Evolutionary conservation across 805 yeast species (phyloP), one percentile per base, ranked within the genome.

Genomic region (Kodamaea sagamina): DNA sequence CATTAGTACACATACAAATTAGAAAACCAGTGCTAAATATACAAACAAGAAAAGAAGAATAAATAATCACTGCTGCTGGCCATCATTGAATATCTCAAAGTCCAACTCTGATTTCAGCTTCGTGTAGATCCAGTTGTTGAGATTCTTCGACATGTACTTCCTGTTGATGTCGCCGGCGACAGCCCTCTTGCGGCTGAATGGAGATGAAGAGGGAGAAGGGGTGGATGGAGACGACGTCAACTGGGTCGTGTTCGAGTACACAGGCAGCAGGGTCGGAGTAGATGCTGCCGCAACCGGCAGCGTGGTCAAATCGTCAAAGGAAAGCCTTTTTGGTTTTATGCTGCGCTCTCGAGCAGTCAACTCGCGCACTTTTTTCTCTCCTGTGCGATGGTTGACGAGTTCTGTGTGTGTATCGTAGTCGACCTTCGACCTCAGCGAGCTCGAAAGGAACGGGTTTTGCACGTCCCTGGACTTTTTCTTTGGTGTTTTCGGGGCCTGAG

Each of bases 341-440:
- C 52, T 52, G 35, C 58, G 53, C 36, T 71, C 68, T 7, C 47
- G 48, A 11, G 58, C 59, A 16, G 63, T 57, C 29, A 72, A 48
- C 24, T 53, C 50, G 36, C 56, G 52, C 7, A 59, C 52, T 5
- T 59, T 53, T 19, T 59, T 61, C 43, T 71, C 60, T 2, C 78
- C 78, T 0, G 75, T 72, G 40, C 64, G 65, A 44, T 62, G 66
- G 53, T 73, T 65, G 24, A 72, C 50, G 46, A 64, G 54, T 47
- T 74, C 78, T 40, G 68, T 57, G 37, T 67, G 70, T 11, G 65
- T 57, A 15, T 63, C 65, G 45, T 62, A 69, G 40, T 65, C 61
- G 38, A 57, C 32, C 11, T 29, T 29, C 17, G 19, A 9, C n/a
- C 15, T 16, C 8, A 41, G 39, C 24, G 11, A 10, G 6, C 8